Conservation (phyloP, 2,329 filamentous ascomycete genomes). For the Hirsutella rhossiliensis region DNA sequence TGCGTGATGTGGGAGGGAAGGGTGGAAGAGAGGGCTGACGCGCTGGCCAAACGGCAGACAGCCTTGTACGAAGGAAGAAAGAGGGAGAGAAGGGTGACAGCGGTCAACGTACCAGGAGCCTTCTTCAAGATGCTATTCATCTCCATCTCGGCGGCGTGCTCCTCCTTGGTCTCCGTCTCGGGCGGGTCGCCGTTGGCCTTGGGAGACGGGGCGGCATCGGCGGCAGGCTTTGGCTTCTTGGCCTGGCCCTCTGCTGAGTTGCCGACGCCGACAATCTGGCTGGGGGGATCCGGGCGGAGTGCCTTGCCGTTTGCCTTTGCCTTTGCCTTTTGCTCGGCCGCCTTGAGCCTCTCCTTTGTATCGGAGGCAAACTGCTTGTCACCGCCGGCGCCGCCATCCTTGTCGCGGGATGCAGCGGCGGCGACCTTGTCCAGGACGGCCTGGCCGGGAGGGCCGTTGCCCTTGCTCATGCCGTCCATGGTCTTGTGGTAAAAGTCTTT, state of each 20-base stretch:
- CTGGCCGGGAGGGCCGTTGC: conserved; percentile 16
- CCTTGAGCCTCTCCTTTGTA: conserved; percentile 51
- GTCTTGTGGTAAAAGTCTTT: conserved; percentile 51
- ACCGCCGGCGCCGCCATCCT: conserved; percentile 45
- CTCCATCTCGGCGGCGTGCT: conserved; percentile 55
- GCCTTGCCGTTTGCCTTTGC: conserved; percentile 57
- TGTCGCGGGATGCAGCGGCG: too few relatives aligned
- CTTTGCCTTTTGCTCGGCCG: conserved; percentile 58
- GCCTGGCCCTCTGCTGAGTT: conserved; percentile 41
- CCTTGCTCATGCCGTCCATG: conserved; percentile 37
- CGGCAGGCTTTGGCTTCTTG: conserved; percentile 17
- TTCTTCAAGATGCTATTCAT: conserved; percentile 72
- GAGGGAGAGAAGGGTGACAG: not conserved
- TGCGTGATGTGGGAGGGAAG: too few relatives aligned
- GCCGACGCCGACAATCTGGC: conserved; percentile 45
- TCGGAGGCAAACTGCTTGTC: conserved; percentile 36
- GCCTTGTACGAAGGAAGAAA: too few relatives aligned
- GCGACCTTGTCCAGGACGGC: conserved; percentile 25
- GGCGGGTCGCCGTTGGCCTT: conserved; percentile 20
- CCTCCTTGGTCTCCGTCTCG: conserved; percentile 39
- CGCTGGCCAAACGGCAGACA: too few relatives aligned
- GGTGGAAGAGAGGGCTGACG: too few relatives aligned
- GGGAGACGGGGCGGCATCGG: conserved; percentile 10
- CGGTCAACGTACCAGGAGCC: conserved; percentile 55
- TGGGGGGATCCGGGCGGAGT: conserved; percentile 45